Evolutionary conservation across 345 rosid species (phyloP), one percentile per base, ranked within the genome.

Genomic region (Euclidium syriacum): DNA sequence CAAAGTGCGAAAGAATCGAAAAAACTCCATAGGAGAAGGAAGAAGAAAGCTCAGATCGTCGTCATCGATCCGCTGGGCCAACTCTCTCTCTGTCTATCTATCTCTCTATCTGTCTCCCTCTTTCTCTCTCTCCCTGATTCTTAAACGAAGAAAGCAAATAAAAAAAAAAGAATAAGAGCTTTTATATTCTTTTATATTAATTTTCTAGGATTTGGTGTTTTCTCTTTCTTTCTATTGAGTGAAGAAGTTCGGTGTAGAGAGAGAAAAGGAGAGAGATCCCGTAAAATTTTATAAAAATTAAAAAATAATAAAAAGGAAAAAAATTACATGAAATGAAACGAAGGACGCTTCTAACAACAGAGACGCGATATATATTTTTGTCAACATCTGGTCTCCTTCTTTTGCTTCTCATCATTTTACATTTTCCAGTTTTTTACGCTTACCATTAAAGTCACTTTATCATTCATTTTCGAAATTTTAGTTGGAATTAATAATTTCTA

Each of bases 261-360:
- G 39, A 72, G 77, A 77, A 78, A 73, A n/a, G n/a, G 77, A 77
- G 74, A 73, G 62, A 68, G 85, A 85, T 90, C 88, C 91, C 86
- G 81, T 68, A 68, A 67, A 66, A 17, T 38, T 29, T 5, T 29
- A 29, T 5, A 5, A 29, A 24, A 61, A 65, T 10, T 3, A 17
- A 33, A 19, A 3, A 3, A 38, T 1, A 19, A 29, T 3, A 29
- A 29, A 29, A 29, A 5, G 88, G 14, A 8, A 49, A 1, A 34
- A 64, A 19, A 7, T 57, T 59, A 59, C 30, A 42, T 80, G 77
- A 83, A 83, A 88, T 81, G 71, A 81, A 81, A 80, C 81, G 66
- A 81, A 86, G 75, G 80, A 79, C 80, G 83, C 85, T 90, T 84
- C 81, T 73, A 74, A 76, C 84, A 88, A 88, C 88, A 88, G 81